Evolutionary conservation across 108 stramenopile species (phyloP), one percentile per base, ranked within the genome.

Genomic region (Skeletonema grethae): DNA sequence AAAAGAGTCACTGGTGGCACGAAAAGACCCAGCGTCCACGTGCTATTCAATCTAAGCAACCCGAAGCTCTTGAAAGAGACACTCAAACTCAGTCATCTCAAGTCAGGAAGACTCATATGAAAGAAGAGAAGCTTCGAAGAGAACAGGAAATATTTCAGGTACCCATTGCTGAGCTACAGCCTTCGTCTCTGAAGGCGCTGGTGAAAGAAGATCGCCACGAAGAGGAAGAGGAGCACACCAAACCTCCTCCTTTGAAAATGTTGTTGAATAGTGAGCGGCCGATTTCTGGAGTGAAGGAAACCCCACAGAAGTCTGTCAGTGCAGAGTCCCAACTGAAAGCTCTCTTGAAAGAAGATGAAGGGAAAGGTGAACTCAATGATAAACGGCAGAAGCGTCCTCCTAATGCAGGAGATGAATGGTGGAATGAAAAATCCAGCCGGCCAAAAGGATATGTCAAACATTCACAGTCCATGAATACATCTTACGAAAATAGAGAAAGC

Each of bases 11-110:
- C 10, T 70, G 69, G 69, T 46, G 39, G 24, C 61, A 22, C 11
- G 69, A 70, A 31, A 72, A 72, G 9, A 46, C 61, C 13, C 61
- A 72, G 59, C 56, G 70, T 7, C 70, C 70, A 53, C 45, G 50
- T 22, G 1, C 50, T n/a, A 53, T 24, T 53, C 50, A 1, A 22
- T 53, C 20, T 7, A 53, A 53, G 50, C 18, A 53, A 53, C 50
- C 8, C 6, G 58, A 50, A 34, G 61, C 11, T 18, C 32, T 63
- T 43, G 35, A 50, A 29, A 55, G 61, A 63, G 20, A 61, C 53
- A 7, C 28, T 0, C 48, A 72, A 63, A 56, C 53, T 61, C 32
- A 36, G 41, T 22, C 61, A 25, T 20, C 28, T 30, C 43, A 18
- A 53, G 58, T 45, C 16, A 70, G 59, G 35, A 67, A 57, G 22